phyloP scores from a whole-genome alignment of 192 early-diverging fungal species.

The Dissophora ornata region DNA sequence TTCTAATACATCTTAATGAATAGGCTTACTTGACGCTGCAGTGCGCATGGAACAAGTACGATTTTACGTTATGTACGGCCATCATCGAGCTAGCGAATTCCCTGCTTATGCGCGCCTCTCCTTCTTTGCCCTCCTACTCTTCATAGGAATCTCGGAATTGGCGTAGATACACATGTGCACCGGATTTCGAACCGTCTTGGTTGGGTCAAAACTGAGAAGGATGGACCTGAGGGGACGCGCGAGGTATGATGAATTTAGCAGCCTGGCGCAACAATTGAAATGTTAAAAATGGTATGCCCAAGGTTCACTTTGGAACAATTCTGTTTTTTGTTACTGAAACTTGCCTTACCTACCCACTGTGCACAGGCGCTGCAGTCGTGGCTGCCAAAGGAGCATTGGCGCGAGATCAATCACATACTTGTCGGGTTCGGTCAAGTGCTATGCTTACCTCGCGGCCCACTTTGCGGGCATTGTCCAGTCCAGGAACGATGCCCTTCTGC shows the following conservation, averaged over 20 bases:
- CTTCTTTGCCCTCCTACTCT: too few relatives aligned
- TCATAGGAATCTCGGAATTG: constrained; percentile 88
- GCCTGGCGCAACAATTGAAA: too few relatives aligned
- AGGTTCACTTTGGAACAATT: too few relatives aligned
- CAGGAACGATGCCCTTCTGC: constrained; percentile 69
- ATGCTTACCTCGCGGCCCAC: constrained; percentile 80
- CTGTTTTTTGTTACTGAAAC: too few relatives aligned
- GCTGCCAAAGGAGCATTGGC: constrained; percentile 88
- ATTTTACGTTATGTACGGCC: too few relatives aligned
- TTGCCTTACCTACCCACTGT: too few relatives aligned
- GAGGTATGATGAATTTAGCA: constrained; percentile 58
- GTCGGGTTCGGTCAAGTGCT: constrained; percentile 93
- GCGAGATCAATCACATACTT: constrained; percentile 86
- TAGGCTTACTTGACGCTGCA: constrained; percentile 86
- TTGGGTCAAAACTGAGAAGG: constrained; percentile 82
- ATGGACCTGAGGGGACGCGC: constrained; percentile 85
- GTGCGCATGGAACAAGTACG: constrained; percentile 82
- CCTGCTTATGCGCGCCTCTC: too few relatives aligned
- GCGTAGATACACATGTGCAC: constrained; percentile 96
- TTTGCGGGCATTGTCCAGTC: constrained; percentile 86
- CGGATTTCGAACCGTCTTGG: constrained; percentile 89
- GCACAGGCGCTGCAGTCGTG: constrained; percentile 77
- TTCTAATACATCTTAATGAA: too few relatives aligned
- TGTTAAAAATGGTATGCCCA: too few relatives aligned
- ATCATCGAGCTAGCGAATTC: too few relatives aligned